Conservation (phyloP, 169 alveolate species). For the Plasmodium yoelii region DNA sequence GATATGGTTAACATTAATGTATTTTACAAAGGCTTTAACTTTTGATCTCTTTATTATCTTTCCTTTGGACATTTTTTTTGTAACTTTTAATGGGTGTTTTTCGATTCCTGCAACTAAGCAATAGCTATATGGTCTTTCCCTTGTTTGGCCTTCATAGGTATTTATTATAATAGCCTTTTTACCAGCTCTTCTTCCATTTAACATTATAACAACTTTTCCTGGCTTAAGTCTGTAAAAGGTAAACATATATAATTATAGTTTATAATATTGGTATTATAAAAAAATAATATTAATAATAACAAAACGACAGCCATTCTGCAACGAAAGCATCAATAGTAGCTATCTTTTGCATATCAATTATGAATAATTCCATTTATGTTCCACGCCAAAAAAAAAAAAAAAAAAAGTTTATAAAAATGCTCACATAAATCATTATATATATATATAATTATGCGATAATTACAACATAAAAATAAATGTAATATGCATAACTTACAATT, state of each 20-base stretch:
- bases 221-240: conserved; percentile 92
- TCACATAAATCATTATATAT: not conserved
- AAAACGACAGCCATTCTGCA: too few species aligned
- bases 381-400: too few species aligned
- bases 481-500: conserved; percentile 57
- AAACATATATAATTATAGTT: conserved; percentile 6
- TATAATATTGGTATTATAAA: too few species aligned
- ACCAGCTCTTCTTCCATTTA: conserved; percentile 99
- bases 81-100: conserved; percentile 96
- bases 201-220: conserved; percentile 98
- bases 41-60: conserved; percentile 94
- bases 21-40: conserved; percentile 96
- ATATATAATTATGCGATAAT: not conserved
- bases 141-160: conserved; percentile 95
- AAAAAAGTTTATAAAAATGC: not conserved
- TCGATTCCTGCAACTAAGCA: conserved; percentile 97
- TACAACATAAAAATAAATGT: not conserved
- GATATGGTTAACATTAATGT: conserved; percentile 97
- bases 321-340: too few species aligned
- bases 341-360: too few species aligned
- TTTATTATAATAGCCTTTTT: conserved; percentile 97
- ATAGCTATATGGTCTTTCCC: conserved; percentile 95
- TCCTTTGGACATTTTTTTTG: conserved; percentile 94
- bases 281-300: too few species aligned
- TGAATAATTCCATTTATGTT: too few species aligned